Conservation (phyloP, 345 rosid species). For the Psidium guajava region DNA sequence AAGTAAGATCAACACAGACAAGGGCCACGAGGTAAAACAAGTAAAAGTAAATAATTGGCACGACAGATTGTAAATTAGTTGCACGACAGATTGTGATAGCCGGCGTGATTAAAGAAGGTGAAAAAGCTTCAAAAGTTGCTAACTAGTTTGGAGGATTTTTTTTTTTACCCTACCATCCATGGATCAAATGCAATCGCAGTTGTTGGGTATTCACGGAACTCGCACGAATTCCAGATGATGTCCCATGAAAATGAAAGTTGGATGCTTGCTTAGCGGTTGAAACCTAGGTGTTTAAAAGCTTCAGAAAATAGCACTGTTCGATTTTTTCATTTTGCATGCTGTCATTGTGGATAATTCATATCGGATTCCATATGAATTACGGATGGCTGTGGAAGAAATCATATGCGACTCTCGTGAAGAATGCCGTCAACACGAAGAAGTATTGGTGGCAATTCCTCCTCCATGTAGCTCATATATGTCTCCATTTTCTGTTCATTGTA, state of each 20-base stretch:
- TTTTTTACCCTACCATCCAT: not conserved
- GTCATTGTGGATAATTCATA: not conserved
- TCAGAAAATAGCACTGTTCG: not conserved
- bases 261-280: not conserved
- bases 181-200: not conserved
- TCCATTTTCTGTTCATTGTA: not conserved
- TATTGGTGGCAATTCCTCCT: constrained; percentile 43
- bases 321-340: not conserved
- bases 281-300: not conserved
- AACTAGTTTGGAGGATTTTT: not conserved
- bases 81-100: not conserved
- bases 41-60: not conserved
- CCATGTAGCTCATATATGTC: not conserved
- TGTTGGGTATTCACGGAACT: not conserved
- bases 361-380: constrained; percentile 46
- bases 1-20: not conserved
- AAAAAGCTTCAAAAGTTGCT: not conserved
- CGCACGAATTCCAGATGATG: not conserved
- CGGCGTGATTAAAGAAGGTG: not conserved
- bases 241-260: not conserved
- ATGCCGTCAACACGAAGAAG: constrained; percentile 61
- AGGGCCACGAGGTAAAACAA: not conserved
- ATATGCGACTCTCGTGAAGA: constrained; percentile 54
- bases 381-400: constrained; percentile 83
- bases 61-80: not conserved